These are phyloP conservation scores for Inga leiocalycina DNA, from an alignment of 306 rosid species.

Conservation along the genomic window DNA sequence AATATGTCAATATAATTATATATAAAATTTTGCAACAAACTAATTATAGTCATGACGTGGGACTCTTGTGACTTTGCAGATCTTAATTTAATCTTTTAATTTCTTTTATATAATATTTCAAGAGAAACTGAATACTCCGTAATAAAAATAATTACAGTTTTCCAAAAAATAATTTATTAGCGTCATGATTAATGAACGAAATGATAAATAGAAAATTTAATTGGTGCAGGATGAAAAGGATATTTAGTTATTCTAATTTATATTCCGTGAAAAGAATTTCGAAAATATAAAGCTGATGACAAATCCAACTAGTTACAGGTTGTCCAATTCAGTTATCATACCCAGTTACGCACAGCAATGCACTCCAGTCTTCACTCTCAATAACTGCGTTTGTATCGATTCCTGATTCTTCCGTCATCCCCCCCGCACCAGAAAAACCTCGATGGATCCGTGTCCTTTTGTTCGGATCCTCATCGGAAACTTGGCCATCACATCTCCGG, in stretches of 20 bases:
- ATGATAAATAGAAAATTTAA: neutral
- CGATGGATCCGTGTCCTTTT: constrained; percentile 83
- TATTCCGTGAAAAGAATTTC: neutral
- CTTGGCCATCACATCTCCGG: constrained; percentile 61
- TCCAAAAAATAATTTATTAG: too few relatives aligned
- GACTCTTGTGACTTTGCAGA: neutral
- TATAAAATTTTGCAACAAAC: neutral
- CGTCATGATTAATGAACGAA: neutral
- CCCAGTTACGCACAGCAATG: neutral
- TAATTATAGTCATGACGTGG: neutral
- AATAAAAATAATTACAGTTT: too few relatives aligned
- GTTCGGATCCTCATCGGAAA: constrained; percentile 77
- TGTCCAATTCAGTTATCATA: constrained; percentile 36
- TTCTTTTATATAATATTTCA: neutral
- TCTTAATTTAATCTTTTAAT: neutral
- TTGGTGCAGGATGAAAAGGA: neutral
- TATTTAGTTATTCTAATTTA: neutral
- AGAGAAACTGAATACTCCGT: neutral
- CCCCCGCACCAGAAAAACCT: neutral
- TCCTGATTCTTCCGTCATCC: neutral
- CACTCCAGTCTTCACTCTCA: neutral
- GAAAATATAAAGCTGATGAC: neutral
- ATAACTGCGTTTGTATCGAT: neutral
- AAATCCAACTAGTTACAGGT: constrained; percentile 35
- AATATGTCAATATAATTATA: neutral